These are phyloP conservation scores for Chlorencoelia australis DNA, from an alignment of 2,329 filamentous ascomycete species.

Conservation along the genomic window DNA sequence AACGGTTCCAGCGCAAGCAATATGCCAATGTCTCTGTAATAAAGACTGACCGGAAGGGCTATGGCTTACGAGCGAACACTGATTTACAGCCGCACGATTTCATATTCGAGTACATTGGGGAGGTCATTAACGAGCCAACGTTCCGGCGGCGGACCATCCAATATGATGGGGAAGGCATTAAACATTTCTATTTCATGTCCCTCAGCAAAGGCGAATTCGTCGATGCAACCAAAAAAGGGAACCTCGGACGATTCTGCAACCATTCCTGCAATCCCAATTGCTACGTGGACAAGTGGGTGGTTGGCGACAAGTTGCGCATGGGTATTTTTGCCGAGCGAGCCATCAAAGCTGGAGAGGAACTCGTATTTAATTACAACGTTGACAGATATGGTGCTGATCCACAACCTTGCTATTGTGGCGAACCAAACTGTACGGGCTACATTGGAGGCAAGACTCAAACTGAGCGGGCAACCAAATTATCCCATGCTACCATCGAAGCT, in stretches of 20 bases:
- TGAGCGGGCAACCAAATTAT: constrained; percentile 84
- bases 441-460: constrained; percentile 98
- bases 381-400: constrained; percentile 95
- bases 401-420: constrained; percentile 92
- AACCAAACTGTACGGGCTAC: constrained; percentile 89
- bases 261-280: constrained; percentile 98
- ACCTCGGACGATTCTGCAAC: constrained; percentile 94
- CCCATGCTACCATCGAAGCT: constrained; percentile 82
- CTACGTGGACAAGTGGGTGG: constrained; percentile 99
- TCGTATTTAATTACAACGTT: constrained; percentile 99
- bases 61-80: constrained; percentile 73
- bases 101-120: constrained; percentile 96
- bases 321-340: constrained; percentile 88
- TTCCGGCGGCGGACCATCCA: constrained; percentile 86
- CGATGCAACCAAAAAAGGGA: constrained; percentile 93
- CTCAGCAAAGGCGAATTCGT: constrained; percentile 94
- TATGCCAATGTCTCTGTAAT: constrained; percentile 91
- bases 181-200: constrained; percentile 99
- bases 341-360: constrained; percentile 81
- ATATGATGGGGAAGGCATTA: constrained; percentile 94
- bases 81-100: constrained; percentile 78
- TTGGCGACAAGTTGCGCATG: constrained; percentile 95
- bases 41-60: constrained; percentile 97
- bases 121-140: constrained; percentile 87
- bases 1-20: constrained; percentile 82